Evolutionary conservation across 495 filamentous ascomycete genomes (phyloP).

Genomic region (Annulohypoxylon stygium): DNA sequence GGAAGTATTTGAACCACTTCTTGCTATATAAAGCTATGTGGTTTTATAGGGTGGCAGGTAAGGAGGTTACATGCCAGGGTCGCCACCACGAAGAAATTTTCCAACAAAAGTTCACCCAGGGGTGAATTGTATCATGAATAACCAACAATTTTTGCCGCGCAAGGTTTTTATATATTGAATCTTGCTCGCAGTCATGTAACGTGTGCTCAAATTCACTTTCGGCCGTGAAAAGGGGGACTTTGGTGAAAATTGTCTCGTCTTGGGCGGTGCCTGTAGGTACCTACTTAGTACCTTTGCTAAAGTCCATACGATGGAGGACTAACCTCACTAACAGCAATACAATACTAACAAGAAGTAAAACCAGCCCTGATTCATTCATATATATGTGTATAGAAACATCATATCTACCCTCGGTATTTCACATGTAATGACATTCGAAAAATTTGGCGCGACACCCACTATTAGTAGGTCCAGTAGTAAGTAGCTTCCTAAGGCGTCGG

Average conservation of each 20-base stretch:
- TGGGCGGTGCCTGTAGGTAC: not conserved
- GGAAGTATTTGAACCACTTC: not conserved
- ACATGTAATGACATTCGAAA: no score
- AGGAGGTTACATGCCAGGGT: not conserved
- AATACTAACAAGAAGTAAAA: no score
- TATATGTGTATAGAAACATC: no score
- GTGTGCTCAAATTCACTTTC: no score
- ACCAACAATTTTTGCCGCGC: not conserved
- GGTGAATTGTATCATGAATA: not conserved
- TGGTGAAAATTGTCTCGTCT: not conserved
- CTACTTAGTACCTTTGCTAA: not conserved
- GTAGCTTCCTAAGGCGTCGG: no score
- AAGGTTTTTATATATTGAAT: not conserved
- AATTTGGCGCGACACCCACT: no score
- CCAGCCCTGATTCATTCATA: no score
- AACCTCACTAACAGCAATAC: no score
- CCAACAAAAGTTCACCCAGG: not conserved
- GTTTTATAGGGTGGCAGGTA: not conserved
- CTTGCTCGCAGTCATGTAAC: no score
- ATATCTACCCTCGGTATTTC: no score
- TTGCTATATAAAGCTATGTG: not conserved
- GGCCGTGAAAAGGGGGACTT: not conserved
- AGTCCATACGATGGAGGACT: not conserved
- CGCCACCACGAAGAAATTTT: not conserved
- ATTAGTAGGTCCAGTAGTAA: no score